phyloP scores from a whole-genome alignment of 106 monocot species.

The Apostasia shenzhenica region DNA sequence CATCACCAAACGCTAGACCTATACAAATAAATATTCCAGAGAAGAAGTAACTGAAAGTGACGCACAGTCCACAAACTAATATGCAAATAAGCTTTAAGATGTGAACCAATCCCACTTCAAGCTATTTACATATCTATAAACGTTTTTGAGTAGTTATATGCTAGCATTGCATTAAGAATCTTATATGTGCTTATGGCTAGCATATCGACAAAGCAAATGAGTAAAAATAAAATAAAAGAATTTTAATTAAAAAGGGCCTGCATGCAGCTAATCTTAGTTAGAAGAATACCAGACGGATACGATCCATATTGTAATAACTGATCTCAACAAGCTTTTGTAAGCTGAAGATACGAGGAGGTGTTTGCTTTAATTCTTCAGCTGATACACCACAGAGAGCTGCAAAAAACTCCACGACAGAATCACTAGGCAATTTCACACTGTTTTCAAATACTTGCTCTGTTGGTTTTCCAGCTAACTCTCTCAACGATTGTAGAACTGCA shows the following conservation, averaged over 20 bases:
- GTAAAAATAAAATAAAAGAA: no score
- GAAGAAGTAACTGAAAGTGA: no score
- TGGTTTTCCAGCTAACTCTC: slow-evolving; percentile 90
- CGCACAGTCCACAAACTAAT: no score
- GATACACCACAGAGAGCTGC: slow-evolving; percentile 92
- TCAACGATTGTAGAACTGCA: slow-evolving; percentile 68
- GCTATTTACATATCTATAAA: no score
- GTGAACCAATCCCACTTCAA: no score
- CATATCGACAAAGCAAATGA: no score
- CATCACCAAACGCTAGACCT: no score
- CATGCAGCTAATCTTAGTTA: background rate
- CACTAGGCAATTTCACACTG: slow-evolving; percentile 87
- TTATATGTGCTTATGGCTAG: no score
- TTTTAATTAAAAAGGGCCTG: background rate
- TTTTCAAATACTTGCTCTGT: slow-evolving; percentile 87
- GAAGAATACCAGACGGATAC: slow-evolving; percentile 82
- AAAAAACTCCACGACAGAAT: slow-evolving; percentile 94
- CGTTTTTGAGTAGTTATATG: no score
- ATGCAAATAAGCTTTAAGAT: no score
- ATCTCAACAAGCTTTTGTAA: slow-evolving; percentile 98
- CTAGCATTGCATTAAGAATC: no score
- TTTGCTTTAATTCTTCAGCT: slow-evolving; percentile 90
- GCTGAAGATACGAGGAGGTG: slow-evolving; percentile 83
- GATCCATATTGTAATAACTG: slow-evolving; percentile 98
- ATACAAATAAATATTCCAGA: no score